Evolutionary conservation across 176 grass and related monocot species (phyloP).

Genomic region (Leersia perrieri): DNA sequence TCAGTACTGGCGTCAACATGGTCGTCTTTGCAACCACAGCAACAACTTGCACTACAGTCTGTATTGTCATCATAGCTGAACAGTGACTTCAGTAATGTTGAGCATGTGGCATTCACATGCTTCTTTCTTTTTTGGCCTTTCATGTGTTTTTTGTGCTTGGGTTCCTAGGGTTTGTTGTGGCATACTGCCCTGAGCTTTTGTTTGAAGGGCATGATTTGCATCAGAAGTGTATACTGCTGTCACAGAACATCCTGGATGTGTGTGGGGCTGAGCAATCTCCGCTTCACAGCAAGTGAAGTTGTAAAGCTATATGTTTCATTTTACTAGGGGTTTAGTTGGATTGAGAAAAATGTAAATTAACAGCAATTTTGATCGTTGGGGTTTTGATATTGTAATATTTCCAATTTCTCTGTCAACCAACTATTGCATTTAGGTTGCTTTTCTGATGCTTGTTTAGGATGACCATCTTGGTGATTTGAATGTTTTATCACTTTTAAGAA

Average conservation of each 20-base stretch:
- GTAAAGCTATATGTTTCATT: constrained; percentile 31
- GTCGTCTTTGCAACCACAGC: constrained; percentile 75
- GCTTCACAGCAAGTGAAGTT: background rate
- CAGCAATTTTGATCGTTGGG: constrained; percentile 45
- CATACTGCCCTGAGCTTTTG: constrained; percentile 47
- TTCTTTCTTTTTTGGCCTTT: constrained; percentile 24
- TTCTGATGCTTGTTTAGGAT: background rate
- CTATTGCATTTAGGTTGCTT: background rate
- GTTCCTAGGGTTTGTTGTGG: constrained; percentile 27
- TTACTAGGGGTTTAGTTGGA: constrained; percentile 33
- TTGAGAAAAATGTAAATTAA: constrained; percentile 47
- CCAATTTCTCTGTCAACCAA: background rate
- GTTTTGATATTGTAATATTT: constrained; percentile 2
- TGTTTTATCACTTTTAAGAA: background rate
- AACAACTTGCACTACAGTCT: constrained; percentile 64
- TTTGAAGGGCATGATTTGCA: constrained; percentile 37
- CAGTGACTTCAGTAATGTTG: constrained; percentile 6
- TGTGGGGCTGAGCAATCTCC: constrained; percentile 26
- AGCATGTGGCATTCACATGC: constrained; percentile 22
- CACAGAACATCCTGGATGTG: background rate
- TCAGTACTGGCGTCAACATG: constrained; percentile 73
- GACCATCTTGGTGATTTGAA: background rate
- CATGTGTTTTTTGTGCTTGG: constrained; percentile 12
- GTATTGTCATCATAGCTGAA: constrained; percentile 49
- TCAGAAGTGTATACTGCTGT: constrained; percentile 40